These are phyloP conservation scores for Myotisia sp. DNA, from an alignment of 2,329 filamentous ascomycete species.

Conservation along the genomic window DNA sequence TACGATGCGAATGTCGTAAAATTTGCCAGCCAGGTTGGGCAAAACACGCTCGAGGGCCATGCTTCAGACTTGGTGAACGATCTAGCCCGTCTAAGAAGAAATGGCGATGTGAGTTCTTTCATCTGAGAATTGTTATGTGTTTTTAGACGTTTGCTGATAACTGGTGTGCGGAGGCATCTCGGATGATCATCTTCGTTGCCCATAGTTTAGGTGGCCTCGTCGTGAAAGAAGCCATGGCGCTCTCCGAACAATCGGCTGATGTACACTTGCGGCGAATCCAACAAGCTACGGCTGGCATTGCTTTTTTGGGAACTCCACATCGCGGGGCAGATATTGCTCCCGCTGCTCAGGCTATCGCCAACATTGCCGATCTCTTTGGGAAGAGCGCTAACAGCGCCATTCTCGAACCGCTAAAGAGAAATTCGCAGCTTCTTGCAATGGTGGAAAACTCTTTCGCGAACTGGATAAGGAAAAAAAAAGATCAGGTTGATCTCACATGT, in stretches of 20 bases:
- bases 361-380: constrained; percentile 1
- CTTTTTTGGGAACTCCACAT: constrained; percentile 9
- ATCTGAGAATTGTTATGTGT: too few species aligned
- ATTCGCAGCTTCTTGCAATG: constrained; percentile 6
- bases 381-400: constrained; percentile 4
- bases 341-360: constrained; percentile 1
- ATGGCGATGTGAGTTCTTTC: neutral
- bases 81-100: neutral
- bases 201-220: constrained; percentile 4
- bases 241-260: neutral
- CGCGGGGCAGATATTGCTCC: constrained; percentile 2
- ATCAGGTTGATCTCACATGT: constrained; percentile 5
- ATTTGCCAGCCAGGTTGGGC: neutral
- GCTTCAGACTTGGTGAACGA: neutral
- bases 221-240: neutral
- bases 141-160: too few species aligned
- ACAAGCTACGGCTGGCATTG: constrained; percentile 1
- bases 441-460: constrained; percentile 4
- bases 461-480: constrained; percentile 4
- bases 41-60: neutral
- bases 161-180: too few species aligned
- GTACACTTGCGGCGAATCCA: neutral
- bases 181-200: constrained; percentile 9
- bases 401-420: constrained; percentile 2
- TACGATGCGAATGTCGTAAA: constrained; percentile 8